phyloP scores from a whole-genome alignment of 1,284 basidiomycete species.

The Boletus smithii region DNA sequence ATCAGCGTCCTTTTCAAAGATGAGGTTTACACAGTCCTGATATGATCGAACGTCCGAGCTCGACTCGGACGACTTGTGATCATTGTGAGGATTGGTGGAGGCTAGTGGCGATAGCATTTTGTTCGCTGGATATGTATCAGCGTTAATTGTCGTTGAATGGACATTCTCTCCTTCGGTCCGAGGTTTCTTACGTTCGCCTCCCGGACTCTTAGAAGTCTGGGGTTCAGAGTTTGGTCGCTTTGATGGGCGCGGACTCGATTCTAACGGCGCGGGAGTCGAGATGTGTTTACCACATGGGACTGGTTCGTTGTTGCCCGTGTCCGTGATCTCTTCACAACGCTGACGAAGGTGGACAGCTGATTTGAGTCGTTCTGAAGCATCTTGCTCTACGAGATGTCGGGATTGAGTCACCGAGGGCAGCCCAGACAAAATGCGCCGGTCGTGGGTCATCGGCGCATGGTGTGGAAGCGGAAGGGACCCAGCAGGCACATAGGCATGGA shows the following conservation, averaged over 20 bases:
- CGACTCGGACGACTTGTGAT: not conserved
- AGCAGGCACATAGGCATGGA: too few relatives aligned
- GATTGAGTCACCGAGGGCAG: slow-evolving; percentile 3
- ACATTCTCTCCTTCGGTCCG: slow-evolving; percentile 15
- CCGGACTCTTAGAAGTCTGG: slow-evolving; percentile 4
- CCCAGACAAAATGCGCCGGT: slow-evolving; percentile 7
- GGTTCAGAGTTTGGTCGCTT: slow-evolving; percentile 23
- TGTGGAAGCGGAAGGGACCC: slow-evolving; percentile 9
- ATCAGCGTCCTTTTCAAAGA: slow-evolving; percentile 44
- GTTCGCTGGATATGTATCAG: slow-evolving; percentile 1
- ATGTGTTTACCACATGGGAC: not conserved
- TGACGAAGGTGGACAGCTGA: not conserved
- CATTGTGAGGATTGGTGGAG: not conserved
- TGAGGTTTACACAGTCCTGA: slow-evolving; percentile 44
- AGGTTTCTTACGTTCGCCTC: slow-evolving; percentile 20
- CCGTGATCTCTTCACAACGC: not conserved
- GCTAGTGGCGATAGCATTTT: not conserved
- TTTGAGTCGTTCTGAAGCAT: slow-evolving; percentile 3
- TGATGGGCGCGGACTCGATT: slow-evolving; percentile 4
- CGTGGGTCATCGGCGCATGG: slow-evolving; percentile 3
- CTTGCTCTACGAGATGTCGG: slow-evolving; percentile 4
- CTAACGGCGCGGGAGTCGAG: not conserved
- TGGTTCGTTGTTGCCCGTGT: slow-evolving; percentile 1
- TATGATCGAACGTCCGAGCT: slow-evolving; percentile 20
- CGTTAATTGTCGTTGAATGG: not conserved